Evolutionary conservation across 495 filamentous ascomycete species (phyloP), one percentile per base, ranked within the genome.

Genomic region (Xylaria sp.): DNA sequence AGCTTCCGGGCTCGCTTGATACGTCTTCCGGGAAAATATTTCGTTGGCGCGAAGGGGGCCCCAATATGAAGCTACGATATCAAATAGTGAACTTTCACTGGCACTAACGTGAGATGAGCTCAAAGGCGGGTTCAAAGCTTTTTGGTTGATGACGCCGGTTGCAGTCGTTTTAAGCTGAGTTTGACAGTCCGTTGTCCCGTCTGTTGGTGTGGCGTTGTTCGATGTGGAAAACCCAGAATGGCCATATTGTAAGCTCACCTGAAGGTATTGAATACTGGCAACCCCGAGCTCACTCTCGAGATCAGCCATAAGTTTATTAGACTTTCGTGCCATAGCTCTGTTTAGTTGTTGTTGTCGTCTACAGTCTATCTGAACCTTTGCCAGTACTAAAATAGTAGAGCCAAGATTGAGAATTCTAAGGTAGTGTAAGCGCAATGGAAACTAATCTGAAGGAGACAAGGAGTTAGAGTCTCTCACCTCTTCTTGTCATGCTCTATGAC

Each of bases 291-390:
- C 79, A 31, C 73, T 75, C 62, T 88, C 84, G 21, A 88, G 77
- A 61, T 86, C 83, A 37, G 85, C 80, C 2, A 88, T 85, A 15
- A 88, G 79, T 46, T 83, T 80, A 37, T 85, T 82, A 2, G 87
- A 82, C 55, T 72, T 80, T 72, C 76, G 79, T 31, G 35, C 4
- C 53, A 76, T 78, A 2, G 67, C 44, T 57, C 77, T 75, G 9
- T 71, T 62, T 5, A 70, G 57, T n/a, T 70, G 61, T n/a, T 57
- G 70, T 29, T 19, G 35, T 19, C 43, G 70, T 15, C 61, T 46
- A 31, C 50, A 40, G 6, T 74, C 70, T 15, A 82, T 74, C 3
- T 70, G 74, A 5, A 86, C 61, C 19, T 80, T 78, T 15, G 76
- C 81, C n/a, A 86, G 62, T 11, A 85, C 67, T 0, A 86, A 76